Conservation (phyloP, 805 yeast genomes). For the Torulaspora delbrueckii region DNA sequence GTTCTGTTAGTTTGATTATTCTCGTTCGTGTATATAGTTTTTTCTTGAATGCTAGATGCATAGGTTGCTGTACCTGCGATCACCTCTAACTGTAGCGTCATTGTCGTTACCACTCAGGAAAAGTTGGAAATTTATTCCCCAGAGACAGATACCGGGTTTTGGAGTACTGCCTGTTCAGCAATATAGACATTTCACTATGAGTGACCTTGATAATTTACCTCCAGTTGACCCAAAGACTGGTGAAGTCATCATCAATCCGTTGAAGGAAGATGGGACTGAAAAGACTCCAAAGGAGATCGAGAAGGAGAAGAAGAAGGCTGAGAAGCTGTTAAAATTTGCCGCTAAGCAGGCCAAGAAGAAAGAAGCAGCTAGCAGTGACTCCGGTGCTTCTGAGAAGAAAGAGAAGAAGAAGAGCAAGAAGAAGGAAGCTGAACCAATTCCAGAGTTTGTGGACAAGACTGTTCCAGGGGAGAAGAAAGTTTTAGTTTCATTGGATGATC, state of each 20-base stretch:
- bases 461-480: constrained; percentile 87
- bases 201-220: constrained; percentile 33
- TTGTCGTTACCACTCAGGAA: constrained; percentile 7
- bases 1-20: background rate
- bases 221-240: constrained; percentile 37
- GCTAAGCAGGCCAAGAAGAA: constrained; percentile 73
- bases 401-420: constrained; percentile 63
- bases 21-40: background rate
- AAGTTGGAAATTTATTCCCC: background rate
- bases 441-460: constrained; percentile 84
- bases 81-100: constrained; percentile 10
- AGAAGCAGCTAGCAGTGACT: constrained; percentile 40
- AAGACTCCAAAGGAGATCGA: constrained; percentile 79
- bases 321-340: constrained; percentile 77
- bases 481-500: constrained; percentile 81
- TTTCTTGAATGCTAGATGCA: constrained; percentile 14
- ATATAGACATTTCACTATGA: constrained; percentile 23
- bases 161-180: constrained; percentile 7
- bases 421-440: constrained; percentile 63
- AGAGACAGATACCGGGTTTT: background rate
- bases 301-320: constrained; percentile 83
- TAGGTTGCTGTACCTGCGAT: constrained; percentile 12
- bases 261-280: constrained; percentile 42
- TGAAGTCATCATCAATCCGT: constrained; percentile 36
- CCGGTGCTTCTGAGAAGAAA: constrained; percentile 53